Percentiles rank a stretch among this genome's conserved stretches.
Evolutionary conservation across 1,139 yeast species (phyloP).

Genomic region (Nadsonia commutata): DNA sequence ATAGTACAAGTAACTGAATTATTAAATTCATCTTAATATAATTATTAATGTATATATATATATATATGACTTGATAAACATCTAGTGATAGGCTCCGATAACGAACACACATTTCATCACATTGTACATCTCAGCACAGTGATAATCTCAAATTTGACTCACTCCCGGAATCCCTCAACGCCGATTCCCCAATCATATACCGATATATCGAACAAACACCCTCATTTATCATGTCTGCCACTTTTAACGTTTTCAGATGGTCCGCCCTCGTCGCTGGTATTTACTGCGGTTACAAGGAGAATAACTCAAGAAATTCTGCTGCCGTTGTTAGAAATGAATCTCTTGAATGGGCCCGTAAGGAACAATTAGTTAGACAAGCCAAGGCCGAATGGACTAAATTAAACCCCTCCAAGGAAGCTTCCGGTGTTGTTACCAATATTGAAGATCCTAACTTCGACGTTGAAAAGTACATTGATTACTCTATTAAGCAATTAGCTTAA

Average conservation of each 20-base stretch:
- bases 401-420: constrained; percentile 30
- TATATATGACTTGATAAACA: too few relatives aligned
- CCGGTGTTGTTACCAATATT: constrained; percentile 43
- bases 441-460: constrained; percentile 87
- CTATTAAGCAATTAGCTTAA: constrained; percentile 15
- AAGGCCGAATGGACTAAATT: constrained; percentile 73
- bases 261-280: constrained; percentile 83
- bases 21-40: too few relatives aligned
- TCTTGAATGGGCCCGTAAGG: constrained; percentile 48
- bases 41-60: too few relatives aligned
- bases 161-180: too few relatives aligned
- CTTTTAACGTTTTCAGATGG: constrained; percentile 66
- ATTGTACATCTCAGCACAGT: too few relatives aligned
- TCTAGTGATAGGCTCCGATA: too few relatives aligned
- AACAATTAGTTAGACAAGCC: constrained; percentile 72
- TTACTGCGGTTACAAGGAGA: constrained; percentile 79
- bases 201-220: too few relatives aligned
- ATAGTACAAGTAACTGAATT: too few relatives aligned
- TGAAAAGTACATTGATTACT: constrained; percentile 29
- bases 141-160: too few relatives aligned
- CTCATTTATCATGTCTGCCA: constrained; percentile 11
- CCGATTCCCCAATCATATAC: too few relatives aligned
- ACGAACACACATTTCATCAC: too few relatives aligned
- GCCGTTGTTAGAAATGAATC: constrained; percentile 46
- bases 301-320: constrained; percentile 47